phyloP scores from a whole-genome alignment of 2,329 filamentous ascomycete species.

The Celoporthe dispersa region DNA sequence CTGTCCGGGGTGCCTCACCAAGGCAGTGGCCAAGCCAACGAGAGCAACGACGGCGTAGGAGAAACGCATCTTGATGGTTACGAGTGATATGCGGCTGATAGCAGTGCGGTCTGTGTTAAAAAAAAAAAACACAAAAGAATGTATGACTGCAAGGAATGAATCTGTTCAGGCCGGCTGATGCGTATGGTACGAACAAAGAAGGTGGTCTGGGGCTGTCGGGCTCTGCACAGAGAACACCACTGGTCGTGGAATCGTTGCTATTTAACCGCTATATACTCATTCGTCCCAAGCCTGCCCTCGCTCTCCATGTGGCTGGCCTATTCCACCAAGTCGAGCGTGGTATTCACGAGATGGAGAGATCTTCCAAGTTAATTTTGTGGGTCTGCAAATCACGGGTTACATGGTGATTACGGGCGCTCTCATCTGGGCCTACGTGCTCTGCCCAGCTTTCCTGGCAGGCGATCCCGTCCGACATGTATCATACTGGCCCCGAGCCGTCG shows the following conservation, averaged over 20 bases:
- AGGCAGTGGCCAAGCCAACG: constrained; percentile 20
- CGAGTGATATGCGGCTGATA: neutral
- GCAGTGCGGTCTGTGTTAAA: no score
- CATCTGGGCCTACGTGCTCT: neutral
- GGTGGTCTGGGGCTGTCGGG: neutral
- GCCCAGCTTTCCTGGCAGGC: neutral
- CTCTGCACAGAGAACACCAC: neutral
- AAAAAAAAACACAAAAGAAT: no score
- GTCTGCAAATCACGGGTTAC: neutral
- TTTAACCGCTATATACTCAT: neutral
- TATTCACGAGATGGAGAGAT: neutral
- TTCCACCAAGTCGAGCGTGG: neutral
- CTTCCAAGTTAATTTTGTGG: constrained; percentile 4
- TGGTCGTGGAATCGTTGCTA: neutral
- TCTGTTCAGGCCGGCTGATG: constrained; percentile 8
- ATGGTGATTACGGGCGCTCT: neutral
- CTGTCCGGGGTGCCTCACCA: constrained; percentile 9
- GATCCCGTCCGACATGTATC: neutral
- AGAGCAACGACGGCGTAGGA: constrained; percentile 19
- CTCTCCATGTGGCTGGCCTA: neutral
- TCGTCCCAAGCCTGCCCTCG: neutral
- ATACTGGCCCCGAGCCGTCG: neutral
- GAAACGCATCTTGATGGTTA: constrained; percentile 25
- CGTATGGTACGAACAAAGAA: neutral
- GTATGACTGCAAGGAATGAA: neutral